Evolutionary conservation across 1,284 basidiomycete genomes (phyloP), one percentile per base, ranked within the genome.

Genomic region (Ganoderma lucidum): DNA sequence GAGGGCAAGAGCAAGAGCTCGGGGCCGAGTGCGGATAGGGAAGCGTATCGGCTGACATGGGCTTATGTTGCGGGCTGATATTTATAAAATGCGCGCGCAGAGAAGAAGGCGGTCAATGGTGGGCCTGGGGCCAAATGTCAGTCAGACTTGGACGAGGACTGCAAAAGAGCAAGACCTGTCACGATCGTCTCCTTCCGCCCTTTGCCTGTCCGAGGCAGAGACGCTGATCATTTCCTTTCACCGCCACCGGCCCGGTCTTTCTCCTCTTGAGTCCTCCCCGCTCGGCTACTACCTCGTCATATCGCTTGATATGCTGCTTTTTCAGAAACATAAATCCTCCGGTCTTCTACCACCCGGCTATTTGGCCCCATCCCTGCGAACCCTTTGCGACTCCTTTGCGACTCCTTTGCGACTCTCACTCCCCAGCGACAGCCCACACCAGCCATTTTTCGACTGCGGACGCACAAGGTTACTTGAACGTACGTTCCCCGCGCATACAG

Each of bases 31-130:
- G 63, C 45, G 42, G 64, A 45, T 10, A 55, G 32, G 32, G 56
- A 39, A 39, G n/a, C 6, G 48, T 60, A 42, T 58, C 8, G 56
- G 56, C 30, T 60, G 58, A 66, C 61, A 66, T 66, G 60, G 48
- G 32, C 3, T 39, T 62, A 64, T 68, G 68, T 66, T 63, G 63
- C 53, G 55, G 62, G n/a, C 19, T 65, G 63, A 59, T 67, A 67
- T 72, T 55, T 42, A 55, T 48, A 48, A 23, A 48, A 48, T 17
- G 45, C 6, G 10, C 8, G n/a, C 10, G 17, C 23, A 23, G 23
- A 1, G 17, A 9, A 48, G 45, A 48, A 48, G n/a, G 48, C 42
- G 64, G 63, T 64, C 63, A 56, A 23, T 59, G 44, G 48, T 48
- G 51, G 32, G 44, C 30, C 37, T 41, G 44, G 65, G 8, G 35